Conservation (phyloP, 805 yeast genomes). For the Pichia scutulata region DNA sequence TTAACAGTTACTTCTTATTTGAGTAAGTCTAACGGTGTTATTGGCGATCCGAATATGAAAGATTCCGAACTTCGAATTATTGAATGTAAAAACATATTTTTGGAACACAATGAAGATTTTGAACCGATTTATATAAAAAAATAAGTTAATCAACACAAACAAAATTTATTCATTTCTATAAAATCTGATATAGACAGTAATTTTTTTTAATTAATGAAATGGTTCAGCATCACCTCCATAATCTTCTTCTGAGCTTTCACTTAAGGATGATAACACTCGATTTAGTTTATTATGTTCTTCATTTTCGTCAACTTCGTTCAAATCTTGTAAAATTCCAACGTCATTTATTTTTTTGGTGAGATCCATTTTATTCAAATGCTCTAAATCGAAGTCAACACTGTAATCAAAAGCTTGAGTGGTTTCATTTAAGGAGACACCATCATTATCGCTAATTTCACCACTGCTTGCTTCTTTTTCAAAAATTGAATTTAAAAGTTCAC, state of each 20-base stretch:
- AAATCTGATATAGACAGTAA: neutral
- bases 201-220: too few relatives aligned
- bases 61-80: conserved; percentile 66
- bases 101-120: conserved; percentile 1
- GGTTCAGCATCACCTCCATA: conserved; percentile 20
- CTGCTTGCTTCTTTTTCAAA: conserved; percentile 3
- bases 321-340: conserved; percentile 9
- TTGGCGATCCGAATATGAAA: conserved; percentile 58
- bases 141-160: neutral
- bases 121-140: conserved; percentile 4
- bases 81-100: conserved; percentile 41
- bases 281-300: neutral
- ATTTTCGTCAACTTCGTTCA: conserved; percentile 9
- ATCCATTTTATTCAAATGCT: conserved; percentile 7
- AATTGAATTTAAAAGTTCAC: conserved; percentile 12
- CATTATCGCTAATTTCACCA: neutral
- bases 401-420: conserved; percentile 19
- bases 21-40: conserved; percentile 37
- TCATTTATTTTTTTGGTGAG: conserved; percentile 2
- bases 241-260: conserved; percentile 13
- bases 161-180: neutral
- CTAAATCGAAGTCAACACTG: conserved; percentile 16
- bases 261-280: neutral
- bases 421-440: conserved; percentile 13
- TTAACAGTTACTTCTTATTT: conserved; percentile 38